Conservation (phyloP, 352 stramenopile genomes). For the Pythium guiyangense region DNA sequence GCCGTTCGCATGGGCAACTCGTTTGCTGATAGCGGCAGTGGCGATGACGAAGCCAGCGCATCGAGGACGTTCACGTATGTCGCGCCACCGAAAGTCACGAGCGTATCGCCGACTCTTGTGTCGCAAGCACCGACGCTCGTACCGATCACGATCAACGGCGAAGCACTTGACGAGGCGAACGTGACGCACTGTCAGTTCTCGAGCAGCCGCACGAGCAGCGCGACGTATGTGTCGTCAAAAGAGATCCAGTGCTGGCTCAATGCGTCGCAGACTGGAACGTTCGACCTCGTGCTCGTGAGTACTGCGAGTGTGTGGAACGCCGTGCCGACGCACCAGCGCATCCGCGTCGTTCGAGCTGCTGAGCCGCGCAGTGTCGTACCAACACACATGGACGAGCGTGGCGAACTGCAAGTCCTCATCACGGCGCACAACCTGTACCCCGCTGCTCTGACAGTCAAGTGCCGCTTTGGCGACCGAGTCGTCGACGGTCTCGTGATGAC, state of each 20-base stretch:
- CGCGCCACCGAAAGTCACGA: slow-evolving; percentile 17
- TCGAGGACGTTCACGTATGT: slow-evolving; percentile 23
- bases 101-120: slow-evolving; percentile 24
- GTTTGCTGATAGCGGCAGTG: slow-evolving; percentile 16
- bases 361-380: slow-evolving; percentile 18
- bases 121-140: slow-evolving; percentile 18
- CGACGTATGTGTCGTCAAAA: background rate
- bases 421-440: slow-evolving; percentile 19
- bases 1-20: slow-evolving; percentile 23
- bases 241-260: slow-evolving; percentile 27
- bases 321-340: slow-evolving; percentile 18
- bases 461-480: slow-evolving; percentile 24
- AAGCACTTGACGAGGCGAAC: slow-evolving; percentile 18
- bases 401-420: slow-evolving; percentile 32
- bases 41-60: no score
- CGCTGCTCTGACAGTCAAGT: slow-evolving; percentile 21
- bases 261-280: slow-evolving; percentile 20
- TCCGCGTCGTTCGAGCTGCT: slow-evolving; percentile 28
- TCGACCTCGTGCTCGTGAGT: slow-evolving; percentile 21
- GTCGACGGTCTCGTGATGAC: slow-evolving; percentile 26
- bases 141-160: slow-evolving; percentile 24
- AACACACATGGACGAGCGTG: slow-evolving; percentile 37
- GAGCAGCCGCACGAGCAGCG: background rate
- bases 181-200: slow-evolving; percentile 28
- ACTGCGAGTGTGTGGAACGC: slow-evolving; percentile 2